phyloP scores from a whole-genome alignment of 1,284 basidiomycete genomes.

The Apiotrichum akiyoshidainum region DNA sequence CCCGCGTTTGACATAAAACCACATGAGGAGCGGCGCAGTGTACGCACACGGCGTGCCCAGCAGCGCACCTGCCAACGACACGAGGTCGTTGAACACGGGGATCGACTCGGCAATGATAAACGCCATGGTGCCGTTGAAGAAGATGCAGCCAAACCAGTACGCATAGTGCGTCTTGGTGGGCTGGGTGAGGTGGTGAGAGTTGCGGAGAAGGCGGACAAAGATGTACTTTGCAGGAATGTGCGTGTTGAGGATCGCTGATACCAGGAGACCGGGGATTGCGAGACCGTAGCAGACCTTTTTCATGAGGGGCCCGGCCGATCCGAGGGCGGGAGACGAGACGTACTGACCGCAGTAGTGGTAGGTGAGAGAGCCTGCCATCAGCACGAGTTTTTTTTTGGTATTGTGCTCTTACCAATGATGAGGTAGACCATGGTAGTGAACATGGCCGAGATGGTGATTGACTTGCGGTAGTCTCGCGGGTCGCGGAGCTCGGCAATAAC shows the following conservation, averaged over 20 bases:
- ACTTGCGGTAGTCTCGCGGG: slow-evolving; percentile 25
- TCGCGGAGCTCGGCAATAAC: slow-evolving; percentile 42
- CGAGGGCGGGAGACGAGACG: slow-evolving; percentile 36
- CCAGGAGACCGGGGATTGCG: slow-evolving; percentile 39
- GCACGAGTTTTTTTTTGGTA: too few relatives aligned
- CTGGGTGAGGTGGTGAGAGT: slow-evolving; percentile 34
- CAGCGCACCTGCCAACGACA: slow-evolving; percentile 33
- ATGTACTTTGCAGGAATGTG: slow-evolving; percentile 25
- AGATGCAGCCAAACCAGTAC: slow-evolving; percentile 33
- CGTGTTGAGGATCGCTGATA: slow-evolving; percentile 12
- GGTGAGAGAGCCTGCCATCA: slow-evolving; percentile 20
- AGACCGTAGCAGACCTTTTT: slow-evolving; percentile 46
- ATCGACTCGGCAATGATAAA: slow-evolving; percentile 29
- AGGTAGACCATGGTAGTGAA: slow-evolving; percentile 25
- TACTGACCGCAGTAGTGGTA: slow-evolving; percentile 33
- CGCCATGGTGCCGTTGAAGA: slow-evolving; percentile 19
- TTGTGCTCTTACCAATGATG: slow-evolving; percentile 1
- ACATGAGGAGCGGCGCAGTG: slow-evolving; percentile 31
- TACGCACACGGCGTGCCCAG: slow-evolving; percentile 21
- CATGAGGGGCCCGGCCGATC: slow-evolving; percentile 27
- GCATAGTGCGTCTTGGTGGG: slow-evolving; percentile 36
- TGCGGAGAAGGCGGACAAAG: slow-evolving; percentile 40
- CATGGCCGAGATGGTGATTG: slow-evolving; percentile 21
- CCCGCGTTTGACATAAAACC: slow-evolving; percentile 27
- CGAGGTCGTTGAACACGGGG: slow-evolving; percentile 27